Conservation (phyloP, 1,284 basidiomycete genomes). For the Malassezia slooffiae region DNA sequence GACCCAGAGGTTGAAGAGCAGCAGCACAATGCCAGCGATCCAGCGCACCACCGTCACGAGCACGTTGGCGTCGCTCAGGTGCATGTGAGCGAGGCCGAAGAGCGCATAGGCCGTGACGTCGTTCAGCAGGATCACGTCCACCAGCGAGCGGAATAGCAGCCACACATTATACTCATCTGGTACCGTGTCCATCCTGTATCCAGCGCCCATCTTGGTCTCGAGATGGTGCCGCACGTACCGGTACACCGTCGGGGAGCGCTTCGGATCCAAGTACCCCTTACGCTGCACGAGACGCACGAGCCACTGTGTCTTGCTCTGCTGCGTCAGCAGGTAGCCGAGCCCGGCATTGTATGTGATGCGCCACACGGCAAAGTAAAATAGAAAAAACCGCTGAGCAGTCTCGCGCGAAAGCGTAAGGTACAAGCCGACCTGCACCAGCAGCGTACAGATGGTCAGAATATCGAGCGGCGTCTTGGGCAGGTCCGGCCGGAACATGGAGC, state of each 20-base stretch:
- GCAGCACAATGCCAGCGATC: conserved; percentile 70
- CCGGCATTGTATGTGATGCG: conserved; percentile 81
- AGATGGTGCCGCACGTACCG: conserved; percentile 78
- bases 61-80: conserved; percentile 60
- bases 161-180: conserved; percentile 52
- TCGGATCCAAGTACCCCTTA: conserved; percentile 74
- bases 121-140: conserved; percentile 90
- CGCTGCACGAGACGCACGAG: conserved; percentile 70
- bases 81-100: conserved; percentile 67
- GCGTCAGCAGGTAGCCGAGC: conserved; percentile 81
- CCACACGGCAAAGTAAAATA: conserved; percentile 85
- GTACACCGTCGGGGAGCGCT: conserved; percentile 57
- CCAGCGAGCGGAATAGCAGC: conserved; percentile 80
- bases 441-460: conserved; percentile 66
- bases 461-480: conserved; percentile 86
- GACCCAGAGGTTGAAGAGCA: conserved; percentile 95
- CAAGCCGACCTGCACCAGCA: conserved; percentile 67
- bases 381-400: conserved; percentile 54
- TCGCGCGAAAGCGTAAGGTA: conserved; percentile 56
- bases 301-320: conserved; percentile 86
- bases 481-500: conserved; percentile 74
- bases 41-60: conserved; percentile 71
- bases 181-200: conserved; percentile 48
- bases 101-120: conserved; percentile 68
- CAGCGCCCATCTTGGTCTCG: conserved; percentile 77